Evolutionary conservation across 306 rosid genomes (phyloP).

Genomic region (Pachyrhizus erosus): DNA sequence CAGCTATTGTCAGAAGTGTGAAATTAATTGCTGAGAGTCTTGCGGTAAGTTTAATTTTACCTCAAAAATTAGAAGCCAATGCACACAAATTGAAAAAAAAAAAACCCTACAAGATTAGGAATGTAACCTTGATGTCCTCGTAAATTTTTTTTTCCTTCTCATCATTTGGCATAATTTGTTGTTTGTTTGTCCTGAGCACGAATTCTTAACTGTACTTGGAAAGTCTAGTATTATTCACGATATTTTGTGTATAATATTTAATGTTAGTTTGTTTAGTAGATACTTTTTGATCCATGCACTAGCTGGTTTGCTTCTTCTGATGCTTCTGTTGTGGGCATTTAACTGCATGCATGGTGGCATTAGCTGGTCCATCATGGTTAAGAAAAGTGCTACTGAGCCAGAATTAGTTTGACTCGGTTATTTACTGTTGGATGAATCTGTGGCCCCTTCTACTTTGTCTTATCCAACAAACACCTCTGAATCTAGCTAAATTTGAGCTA

Average conservation of each 20-base stretch:
- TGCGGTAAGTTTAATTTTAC: conserved; percentile 66
- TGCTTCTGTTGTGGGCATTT: neutral
- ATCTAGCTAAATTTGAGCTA: neutral
- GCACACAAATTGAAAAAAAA: too few relatives aligned
- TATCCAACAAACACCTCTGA: conserved; percentile 17
- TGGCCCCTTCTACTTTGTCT: neutral
- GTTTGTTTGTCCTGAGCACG: conserved; percentile 11
- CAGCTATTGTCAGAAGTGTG: conserved; percentile 75
- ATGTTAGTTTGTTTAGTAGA: neutral
- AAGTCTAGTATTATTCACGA: neutral
- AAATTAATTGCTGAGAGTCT: conserved; percentile 96
- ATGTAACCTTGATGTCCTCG: neutral
- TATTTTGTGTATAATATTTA: neutral
- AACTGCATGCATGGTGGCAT: neutral
- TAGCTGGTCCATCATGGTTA: conserved; percentile 1
- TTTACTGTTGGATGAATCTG: neutral
- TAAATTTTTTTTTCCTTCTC: neutral
- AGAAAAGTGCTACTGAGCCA: neutral
- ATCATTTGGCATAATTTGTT: conserved; percentile 17
- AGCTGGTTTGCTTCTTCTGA: neutral
- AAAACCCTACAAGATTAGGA: neutral
- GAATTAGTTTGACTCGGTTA: neutral
- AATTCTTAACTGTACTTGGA: neutral
- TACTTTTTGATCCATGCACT: neutral
- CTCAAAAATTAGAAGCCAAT: conserved; percentile 9